A percentile compares a stretch with the other conserved stretches of the same genome.
These are phyloP conservation scores for Kluyveromyces nonfermentans DNA, from an alignment of 805 yeast species.

Conservation along the genomic window DNA sequence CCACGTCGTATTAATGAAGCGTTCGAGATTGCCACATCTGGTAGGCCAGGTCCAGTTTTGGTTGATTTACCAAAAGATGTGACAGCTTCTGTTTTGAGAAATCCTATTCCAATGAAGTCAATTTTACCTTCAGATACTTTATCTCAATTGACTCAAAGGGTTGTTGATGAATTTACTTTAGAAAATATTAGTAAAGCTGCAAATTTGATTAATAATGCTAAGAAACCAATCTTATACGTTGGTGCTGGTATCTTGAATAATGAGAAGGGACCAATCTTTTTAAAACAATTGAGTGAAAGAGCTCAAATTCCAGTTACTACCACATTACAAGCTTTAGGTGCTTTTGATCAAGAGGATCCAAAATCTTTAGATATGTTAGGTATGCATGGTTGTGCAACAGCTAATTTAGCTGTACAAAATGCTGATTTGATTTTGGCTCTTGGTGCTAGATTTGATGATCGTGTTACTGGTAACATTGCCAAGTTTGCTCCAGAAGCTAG, in stretches of 20 bases:
- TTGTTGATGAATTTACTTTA: conserved; percentile 63
- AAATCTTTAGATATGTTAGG: conserved; percentile 94
- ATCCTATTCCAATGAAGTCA: conserved; percentile 72
- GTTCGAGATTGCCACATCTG: conserved; percentile 89
- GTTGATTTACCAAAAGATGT: conserved; percentile 98
- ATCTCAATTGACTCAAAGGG: conserved; percentile 57
- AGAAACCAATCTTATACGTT: conserved; percentile 80
- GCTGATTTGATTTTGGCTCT: conserved; percentile 91
- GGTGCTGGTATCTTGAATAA: conserved; percentile 85
- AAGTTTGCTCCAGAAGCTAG: conserved; percentile 93
- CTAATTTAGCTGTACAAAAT: conserved; percentile 86
- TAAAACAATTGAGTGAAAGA: conserved; percentile 80
- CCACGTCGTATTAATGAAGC: conserved; percentile 97
- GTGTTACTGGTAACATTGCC: conserved; percentile 81
- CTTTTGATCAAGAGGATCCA: conserved; percentile 84
- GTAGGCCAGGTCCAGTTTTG: conserved; percentile 97
- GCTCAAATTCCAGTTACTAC: conserved; percentile 95
- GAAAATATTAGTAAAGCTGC: conserved; percentile 74
- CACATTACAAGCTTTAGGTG: conserved; percentile 87
- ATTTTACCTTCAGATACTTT: conserved; percentile 69
- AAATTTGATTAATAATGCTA: conserved; percentile 65
- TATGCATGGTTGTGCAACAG: conserved; percentile 96
- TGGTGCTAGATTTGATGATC: conserved; percentile 97
- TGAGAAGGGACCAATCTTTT: conserved; percentile 66
- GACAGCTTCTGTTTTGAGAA: conserved; percentile 80